These are phyloP conservation scores for Calonectria hongkongensis DNA, from an alignment of 2,329 filamentous ascomycete species.

Conservation along the genomic window DNA sequence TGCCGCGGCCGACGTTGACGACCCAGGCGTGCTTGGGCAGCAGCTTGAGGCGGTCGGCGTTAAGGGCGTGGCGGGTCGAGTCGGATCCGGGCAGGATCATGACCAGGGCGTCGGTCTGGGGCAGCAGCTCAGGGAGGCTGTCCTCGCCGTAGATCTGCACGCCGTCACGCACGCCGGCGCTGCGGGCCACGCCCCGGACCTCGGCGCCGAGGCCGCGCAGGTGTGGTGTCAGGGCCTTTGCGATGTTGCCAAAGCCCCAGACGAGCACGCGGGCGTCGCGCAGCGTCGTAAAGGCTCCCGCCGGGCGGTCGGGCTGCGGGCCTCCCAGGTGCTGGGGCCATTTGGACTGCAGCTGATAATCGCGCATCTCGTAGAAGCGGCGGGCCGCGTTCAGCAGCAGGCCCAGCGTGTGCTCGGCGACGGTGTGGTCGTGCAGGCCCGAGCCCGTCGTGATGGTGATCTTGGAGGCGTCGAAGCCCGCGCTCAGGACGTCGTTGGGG, in stretches of 20 bases:
- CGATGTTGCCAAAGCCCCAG: constrained; percentile 82
- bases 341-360: constrained; percentile 73
- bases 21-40: constrained; percentile 76
- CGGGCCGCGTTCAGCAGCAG: constrained; percentile 73
- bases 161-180: constrained; percentile 74
- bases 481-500: constrained; percentile 78
- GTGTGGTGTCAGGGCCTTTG: constrained; percentile 74
- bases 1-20: constrained; percentile 72
- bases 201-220: constrained; percentile 73
- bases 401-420: constrained; percentile 78
- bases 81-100: constrained; percentile 79
- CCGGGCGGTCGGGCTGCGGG: constrained; percentile 74
- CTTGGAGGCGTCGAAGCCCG: constrained; percentile 73
- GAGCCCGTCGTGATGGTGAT: constrained; percentile 76
- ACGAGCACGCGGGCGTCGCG: constrained; percentile 75
- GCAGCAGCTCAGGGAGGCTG: constrained; percentile 70
- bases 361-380: constrained; percentile 77
- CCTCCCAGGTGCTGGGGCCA: constrained; percentile 79
- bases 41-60: constrained; percentile 69
- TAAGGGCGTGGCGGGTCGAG: constrained; percentile 73
- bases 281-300: constrained; percentile 75
- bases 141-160: constrained; percentile 75
- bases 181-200: constrained; percentile 75
- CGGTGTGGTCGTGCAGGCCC: constrained; percentile 78
- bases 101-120: constrained; percentile 77